Evolutionary conservation across 176 grass and related monocot genomes (phyloP).

Genomic region (Aegilops sharonensis): DNA sequence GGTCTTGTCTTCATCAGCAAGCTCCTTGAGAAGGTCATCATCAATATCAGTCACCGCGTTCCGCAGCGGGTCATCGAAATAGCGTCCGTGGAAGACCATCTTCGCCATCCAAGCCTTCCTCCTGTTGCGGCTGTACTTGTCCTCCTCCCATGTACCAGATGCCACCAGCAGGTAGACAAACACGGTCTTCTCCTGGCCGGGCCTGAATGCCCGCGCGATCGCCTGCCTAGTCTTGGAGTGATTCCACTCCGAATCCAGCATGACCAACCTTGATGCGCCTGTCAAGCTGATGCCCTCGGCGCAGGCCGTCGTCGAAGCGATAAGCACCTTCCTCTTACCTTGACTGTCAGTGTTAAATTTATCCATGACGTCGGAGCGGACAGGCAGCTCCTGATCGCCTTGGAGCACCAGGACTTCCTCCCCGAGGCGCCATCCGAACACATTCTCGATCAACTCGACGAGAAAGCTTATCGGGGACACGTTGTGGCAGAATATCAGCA

Average conservation of each 20-base stretch:
- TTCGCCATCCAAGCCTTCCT: conserved; percentile 79
- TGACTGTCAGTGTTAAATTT: conserved; percentile 60
- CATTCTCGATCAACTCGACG: conserved; percentile 50
- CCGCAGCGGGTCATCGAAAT: conserved; percentile 29
- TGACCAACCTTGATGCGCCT: conserved; percentile 76
- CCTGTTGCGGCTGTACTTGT: conserved; percentile 67
- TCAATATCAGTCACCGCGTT: conserved; percentile 34
- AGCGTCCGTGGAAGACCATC: conserved; percentile 68
- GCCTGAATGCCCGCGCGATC: conserved; percentile 83
- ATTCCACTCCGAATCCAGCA: conserved; percentile 98
- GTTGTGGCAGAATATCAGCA: conserved; percentile 95
- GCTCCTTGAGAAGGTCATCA: conserved; percentile 70
- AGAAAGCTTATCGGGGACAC: conserved; percentile 64
- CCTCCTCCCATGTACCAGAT: conserved; percentile 83
- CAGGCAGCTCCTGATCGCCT: conserved; percentile 71
- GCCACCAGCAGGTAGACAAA: conserved; percentile 78
- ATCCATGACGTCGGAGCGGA: conserved; percentile 70
- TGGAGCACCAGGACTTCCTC: conserved; percentile 74
- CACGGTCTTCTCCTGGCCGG: conserved; percentile 76
- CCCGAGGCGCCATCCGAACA: conserved; percentile 67
- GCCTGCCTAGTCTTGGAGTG: conserved; percentile 92
- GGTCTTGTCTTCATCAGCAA: conserved; percentile 60
- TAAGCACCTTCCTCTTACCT: conserved; percentile 68
- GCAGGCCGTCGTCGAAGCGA: conserved; percentile 90
- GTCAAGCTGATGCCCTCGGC: conserved; percentile 93